Percentiles rank a stretch among this genome's conserved stretches.
Evolutionary conservation across 2,329 filamentous ascomycete genomes (phyloP).

Genomic region (Dothidotthia symphoricarpi): DNA sequence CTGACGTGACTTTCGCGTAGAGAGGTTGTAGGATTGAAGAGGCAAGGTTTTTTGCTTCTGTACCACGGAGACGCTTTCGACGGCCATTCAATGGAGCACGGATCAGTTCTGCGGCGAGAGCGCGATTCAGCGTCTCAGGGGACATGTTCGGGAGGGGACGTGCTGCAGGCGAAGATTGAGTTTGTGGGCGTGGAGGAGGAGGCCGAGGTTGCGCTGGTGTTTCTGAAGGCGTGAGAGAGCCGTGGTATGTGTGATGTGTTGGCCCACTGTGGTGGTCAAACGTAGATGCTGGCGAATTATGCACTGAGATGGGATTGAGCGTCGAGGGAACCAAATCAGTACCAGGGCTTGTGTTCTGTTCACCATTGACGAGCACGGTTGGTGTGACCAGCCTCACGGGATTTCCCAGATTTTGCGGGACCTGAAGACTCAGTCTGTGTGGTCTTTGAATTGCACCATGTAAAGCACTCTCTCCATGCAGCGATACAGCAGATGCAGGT

Average conservation of each 20-base stretch:
- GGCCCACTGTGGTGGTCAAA: constrained; percentile 19
- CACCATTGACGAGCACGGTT: constrained; percentile 55
- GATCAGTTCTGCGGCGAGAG: constrained; percentile 48
- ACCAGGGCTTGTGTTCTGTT: constrained; percentile 33
- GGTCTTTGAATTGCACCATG: constrained; percentile 41
- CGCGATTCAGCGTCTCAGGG: constrained; percentile 47
- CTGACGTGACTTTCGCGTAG: constrained; percentile 23
- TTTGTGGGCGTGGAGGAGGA: constrained; percentile 12
- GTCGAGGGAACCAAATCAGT: constrained; percentile 25
- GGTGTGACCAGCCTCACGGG: constrained; percentile 63
- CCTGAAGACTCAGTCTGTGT: constrained; percentile 59
- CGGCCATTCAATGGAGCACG: constrained; percentile 47
- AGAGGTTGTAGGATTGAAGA: constrained; percentile 44
- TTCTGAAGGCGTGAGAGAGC: constrained; percentile 32
- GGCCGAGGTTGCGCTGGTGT: constrained; percentile 24
- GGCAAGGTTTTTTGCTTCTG: constrained; percentile 50
- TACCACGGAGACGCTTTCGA: constrained; percentile 44
- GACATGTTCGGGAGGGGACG: constrained; percentile 24
- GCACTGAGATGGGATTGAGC: constrained; percentile 19
- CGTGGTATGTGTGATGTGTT: constrained; percentile 24
- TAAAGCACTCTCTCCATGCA: constrained; percentile 24
- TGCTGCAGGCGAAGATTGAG: constrained; percentile 6
- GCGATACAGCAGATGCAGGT: constrained; percentile 39
- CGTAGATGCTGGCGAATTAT: constrained; percentile 16
- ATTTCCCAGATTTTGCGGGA: constrained; percentile 60